Evolutionary conservation across 2,329 filamentous ascomycete genomes (phyloP), one percentile per base, ranked within the genome.

Genomic region (Alternaria sp.): DNA sequence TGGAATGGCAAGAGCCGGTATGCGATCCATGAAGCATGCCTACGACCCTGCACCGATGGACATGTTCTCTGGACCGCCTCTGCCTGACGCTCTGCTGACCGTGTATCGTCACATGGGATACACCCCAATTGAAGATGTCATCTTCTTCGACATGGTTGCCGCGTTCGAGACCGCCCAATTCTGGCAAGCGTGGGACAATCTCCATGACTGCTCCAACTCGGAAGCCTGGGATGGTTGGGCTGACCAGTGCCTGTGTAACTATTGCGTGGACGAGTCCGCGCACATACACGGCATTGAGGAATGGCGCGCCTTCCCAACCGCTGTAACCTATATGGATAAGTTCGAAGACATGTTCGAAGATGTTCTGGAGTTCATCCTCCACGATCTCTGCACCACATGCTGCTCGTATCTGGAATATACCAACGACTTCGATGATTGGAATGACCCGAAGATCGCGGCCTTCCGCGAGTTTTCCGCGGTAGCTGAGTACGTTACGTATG

Each of bases 311-410:
- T 40, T 40, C 36, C 36, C 36, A 0, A 40, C 36, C 2, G 36
- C 36, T 9, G 6, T 40, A 0, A 40, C 36, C 36, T 1, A 40
- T 3, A 40, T 40, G n/a, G 36, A 40, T 2, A 0, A 3, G 36
- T 40, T 40, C 36, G 0, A 0, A 1, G 36, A 40, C 36, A 5
- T 0, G 0, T 17, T 40, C 5, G 0, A 40, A 0, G n/a, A 40
- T 0, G 3, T 40, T 40, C 15, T 0, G n/a, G 36, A 11, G 1
- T 11, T 0, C 9, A 40, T 40, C 36, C 6, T 40, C 1, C 1
- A 6, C 36, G 36, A 40, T 6, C 5, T 40, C 1, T 3, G 8
- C 1, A 17, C 2, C 0, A 17, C 36, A 3, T 17, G 36, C 36
- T 0, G 36, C n/a, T 40, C 36, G 36, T 50, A 30, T n/a, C 5